Percentiles rank a stretch among this genome's conserved stretches.
Conservation (phyloP, 371 early-diverging fungal species). For the Caulochytrium protostelioides region DNA sequence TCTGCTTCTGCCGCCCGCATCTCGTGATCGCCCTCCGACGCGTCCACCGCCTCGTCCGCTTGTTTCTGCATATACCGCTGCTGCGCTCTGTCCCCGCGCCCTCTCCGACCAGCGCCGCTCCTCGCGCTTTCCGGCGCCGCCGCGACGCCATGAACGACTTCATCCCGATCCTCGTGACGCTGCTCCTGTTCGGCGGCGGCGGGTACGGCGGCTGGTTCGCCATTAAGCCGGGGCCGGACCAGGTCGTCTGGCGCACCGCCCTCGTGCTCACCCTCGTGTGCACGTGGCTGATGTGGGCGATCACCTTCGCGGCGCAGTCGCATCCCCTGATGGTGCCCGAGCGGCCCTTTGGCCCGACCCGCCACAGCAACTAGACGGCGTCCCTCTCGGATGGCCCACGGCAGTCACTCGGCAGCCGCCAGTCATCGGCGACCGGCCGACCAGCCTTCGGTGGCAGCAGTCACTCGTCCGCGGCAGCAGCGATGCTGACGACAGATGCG, state of each 20-base stretch:
- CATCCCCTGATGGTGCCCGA: conserved; percentile 19
- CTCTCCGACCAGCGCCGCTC: background rate
- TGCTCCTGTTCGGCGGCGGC: background rate
- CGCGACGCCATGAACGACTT: conserved; percentile 8
- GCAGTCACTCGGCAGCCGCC: no score
- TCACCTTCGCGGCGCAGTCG: conserved; percentile 19
- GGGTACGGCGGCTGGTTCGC: conserved; percentile 6
- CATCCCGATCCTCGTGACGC: no score
- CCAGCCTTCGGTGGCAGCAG: no score
- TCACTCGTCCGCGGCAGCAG: no score
- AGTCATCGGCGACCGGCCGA: no score
- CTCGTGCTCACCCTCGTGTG: conserved; percentile 11
- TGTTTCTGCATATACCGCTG: background rate
- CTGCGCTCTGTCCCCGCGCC: background rate
- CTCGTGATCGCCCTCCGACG: no score
- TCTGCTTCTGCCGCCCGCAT: no score
- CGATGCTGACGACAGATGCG: no score
- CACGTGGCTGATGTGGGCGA: conserved; percentile 20
- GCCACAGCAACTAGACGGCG: no score
- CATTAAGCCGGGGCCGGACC: conserved; percentile 13
- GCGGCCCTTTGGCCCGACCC: background rate
- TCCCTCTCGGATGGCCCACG: no score
- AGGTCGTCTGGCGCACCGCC: conserved; percentile 12
- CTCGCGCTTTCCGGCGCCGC: background rate
- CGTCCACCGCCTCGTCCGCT: background rate